A percentile compares a stretch with the other conserved stretches of the same genome.
Evolutionary conservation across 2,329 filamentous ascomycete genomes (phyloP).

Genomic region (Fusarium nurragi): DNA sequence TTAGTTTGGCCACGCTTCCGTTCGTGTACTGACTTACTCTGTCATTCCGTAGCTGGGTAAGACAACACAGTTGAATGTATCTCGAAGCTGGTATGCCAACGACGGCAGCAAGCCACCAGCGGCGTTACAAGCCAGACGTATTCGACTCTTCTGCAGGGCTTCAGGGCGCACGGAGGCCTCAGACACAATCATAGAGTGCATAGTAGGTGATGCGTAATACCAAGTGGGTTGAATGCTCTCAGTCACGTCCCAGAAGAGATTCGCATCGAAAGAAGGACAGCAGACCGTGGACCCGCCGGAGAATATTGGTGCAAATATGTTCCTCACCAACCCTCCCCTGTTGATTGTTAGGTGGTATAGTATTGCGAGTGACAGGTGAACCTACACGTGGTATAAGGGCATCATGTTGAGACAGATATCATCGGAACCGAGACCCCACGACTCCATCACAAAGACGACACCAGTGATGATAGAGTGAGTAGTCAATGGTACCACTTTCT

Average conservation of each 20-base stretch:
- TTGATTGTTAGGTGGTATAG: fast-evolving
- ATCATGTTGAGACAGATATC: slow-evolving; percentile 21
- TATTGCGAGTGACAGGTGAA: fast-evolving
- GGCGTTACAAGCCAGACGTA: slow-evolving; percentile 6
- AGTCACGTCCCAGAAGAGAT: slow-evolving; percentile 9
- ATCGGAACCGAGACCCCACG: background rate
- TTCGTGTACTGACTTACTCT: background rate
- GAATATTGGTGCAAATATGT: slow-evolving; percentile 1
- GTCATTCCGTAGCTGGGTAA: slow-evolving; percentile 19
- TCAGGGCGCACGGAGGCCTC: slow-evolving; percentile 1
- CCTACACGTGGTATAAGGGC: slow-evolving; percentile 17
- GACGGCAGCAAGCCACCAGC: background rate
- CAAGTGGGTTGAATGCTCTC: slow-evolving; percentile 6
- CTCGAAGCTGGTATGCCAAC: slow-evolving; percentile 2
- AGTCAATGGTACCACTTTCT: background rate
- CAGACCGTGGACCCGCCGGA: background rate
- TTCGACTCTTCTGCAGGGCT: background rate
- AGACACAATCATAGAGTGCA: slow-evolving; percentile 9
- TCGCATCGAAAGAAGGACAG: slow-evolving; percentile 11
- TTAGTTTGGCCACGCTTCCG: fast-evolving
- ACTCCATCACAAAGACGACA: slow-evolving; percentile 11
- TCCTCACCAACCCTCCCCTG: background rate
- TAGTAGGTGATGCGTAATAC: slow-evolving; percentile 13
- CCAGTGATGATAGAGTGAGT: background rate
- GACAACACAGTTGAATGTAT: background rate